Evolutionary conservation across 768 basidiomycete species (phyloP).

Genomic region (Tricholoma hemisulphureum): DNA sequence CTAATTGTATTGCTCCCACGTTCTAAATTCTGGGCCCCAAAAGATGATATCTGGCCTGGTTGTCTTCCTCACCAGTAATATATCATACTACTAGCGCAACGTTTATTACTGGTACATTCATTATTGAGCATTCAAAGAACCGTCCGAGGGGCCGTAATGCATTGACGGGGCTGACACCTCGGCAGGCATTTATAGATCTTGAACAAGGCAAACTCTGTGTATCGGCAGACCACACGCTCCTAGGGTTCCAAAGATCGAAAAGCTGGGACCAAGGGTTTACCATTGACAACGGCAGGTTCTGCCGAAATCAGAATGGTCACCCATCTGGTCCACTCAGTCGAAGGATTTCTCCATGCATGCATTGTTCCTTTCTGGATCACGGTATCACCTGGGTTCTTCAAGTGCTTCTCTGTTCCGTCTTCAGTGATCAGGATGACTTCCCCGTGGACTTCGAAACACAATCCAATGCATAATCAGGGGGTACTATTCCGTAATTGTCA

Average conservation of each 20-base stretch:
- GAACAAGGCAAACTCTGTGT: too few species aligned
- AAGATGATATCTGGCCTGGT: slow-evolving; percentile 74
- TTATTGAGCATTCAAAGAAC: too few species aligned
- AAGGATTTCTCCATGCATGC: slow-evolving; percentile 63
- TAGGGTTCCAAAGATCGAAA: too few species aligned
- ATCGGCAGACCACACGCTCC: too few species aligned
- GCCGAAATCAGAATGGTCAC: slow-evolving; percentile 53
- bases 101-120: slow-evolving; percentile 69
- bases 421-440: slow-evolving; percentile 55
- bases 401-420: slow-evolving; percentile 50
- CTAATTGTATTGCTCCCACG: not conserved
- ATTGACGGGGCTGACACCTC: too few species aligned
- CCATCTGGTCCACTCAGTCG: slow-evolving; percentile 50
- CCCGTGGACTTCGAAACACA: slow-evolving; percentile 50
- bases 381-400: slow-evolving; percentile 55
- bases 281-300: slow-evolving; percentile 47
- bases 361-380: slow-evolving; percentile 58
- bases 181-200: too few species aligned
- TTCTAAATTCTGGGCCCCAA: slow-evolving; percentile 42
- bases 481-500: too few species aligned
- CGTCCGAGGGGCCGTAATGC: too few species aligned
- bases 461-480: too few species aligned
- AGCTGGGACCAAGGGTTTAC: too few species aligned
- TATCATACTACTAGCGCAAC: too few species aligned
- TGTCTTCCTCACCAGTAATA: slow-evolving; percentile 71